Evolutionary conservation across 306 rosid species (phyloP).

Genomic region (Sesbania bispinosa): DNA sequence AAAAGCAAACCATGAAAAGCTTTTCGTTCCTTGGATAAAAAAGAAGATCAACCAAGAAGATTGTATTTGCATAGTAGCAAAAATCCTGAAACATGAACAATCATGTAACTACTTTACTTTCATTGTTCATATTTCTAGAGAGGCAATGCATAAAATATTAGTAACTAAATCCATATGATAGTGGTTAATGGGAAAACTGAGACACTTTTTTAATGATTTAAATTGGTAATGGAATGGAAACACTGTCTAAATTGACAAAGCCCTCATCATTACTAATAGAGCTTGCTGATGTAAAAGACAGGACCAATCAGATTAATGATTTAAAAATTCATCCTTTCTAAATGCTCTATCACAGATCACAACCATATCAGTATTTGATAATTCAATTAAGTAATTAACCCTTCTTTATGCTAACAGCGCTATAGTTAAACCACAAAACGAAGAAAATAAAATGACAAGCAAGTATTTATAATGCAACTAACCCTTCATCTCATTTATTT

Average conservation of each 20-base stretch:
- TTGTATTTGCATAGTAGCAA: slow-evolving; percentile 93
- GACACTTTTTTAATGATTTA: not conserved
- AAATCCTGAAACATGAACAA: slow-evolving; percentile 62
- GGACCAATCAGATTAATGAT: not conserved
- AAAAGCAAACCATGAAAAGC: slow-evolving; percentile 90
- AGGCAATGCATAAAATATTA: not conserved
- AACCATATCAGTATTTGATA: not conserved
- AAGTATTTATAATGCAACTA: not conserved
- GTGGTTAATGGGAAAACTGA: not conserved
- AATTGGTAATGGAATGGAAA: not conserved
- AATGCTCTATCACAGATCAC: not conserved
- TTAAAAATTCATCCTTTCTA: no score
- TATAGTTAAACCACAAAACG: not conserved
- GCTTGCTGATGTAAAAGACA: not conserved
- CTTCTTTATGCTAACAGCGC: no score
- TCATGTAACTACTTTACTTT: slow-evolving; percentile 24
- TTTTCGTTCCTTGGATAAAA: slow-evolving; percentile 74
- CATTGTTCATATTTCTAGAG: not conserved
- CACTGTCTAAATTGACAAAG: not conserved
- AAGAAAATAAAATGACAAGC: not conserved
- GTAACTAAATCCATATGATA: not conserved
- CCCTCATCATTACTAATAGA: not conserved
- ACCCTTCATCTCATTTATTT: not conserved
- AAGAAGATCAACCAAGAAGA: slow-evolving; percentile 79
- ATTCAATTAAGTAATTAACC: no score